These are phyloP conservation scores for Tolypocladium amazonense DNA, from an alignment of 2,329 filamentous ascomycete species.

Conservation along the genomic window DNA sequence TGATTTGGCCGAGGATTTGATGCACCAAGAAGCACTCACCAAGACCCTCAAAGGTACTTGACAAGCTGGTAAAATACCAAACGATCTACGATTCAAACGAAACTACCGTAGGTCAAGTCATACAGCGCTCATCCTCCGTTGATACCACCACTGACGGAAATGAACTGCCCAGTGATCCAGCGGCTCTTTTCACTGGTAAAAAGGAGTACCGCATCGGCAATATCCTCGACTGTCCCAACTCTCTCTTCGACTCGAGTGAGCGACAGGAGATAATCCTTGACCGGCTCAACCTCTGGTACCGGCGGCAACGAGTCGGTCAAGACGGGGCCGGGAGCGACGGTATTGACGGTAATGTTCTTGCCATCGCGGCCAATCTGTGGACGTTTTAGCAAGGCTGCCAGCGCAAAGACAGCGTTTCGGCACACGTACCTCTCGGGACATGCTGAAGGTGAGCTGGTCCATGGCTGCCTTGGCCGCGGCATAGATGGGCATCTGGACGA, in stretches of 20 bases:
- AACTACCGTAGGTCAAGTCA: not conserved
- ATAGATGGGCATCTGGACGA: not conserved
- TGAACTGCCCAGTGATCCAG: constrained; percentile 10
- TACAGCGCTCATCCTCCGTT: not conserved
- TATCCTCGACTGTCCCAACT: not conserved
- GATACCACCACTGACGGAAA: constrained; percentile 9
- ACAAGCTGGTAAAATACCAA: not conserved
- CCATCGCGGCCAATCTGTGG: not conserved
- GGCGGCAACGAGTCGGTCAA: not conserved
- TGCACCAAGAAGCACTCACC: not conserved
- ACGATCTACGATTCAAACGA: not conserved
- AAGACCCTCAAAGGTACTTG: not conserved
- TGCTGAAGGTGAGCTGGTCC: not conserved
- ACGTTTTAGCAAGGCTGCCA: not conserved
- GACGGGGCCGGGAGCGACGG: not conserved
- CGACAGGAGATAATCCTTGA: not conserved
- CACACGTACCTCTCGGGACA: not conserved
- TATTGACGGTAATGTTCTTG: not conserved
- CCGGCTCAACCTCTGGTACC: not conserved
- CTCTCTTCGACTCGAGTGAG: not conserved
- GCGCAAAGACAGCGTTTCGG: not conserved
- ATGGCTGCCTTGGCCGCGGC: not conserved
- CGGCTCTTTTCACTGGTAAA: constrained; percentile 8
- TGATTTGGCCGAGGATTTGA: not conserved
- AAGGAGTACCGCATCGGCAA: constrained; percentile 2